phyloP scores from a whole-genome alignment of 2,329 filamentous ascomycete genomes.

The Trichoderma brevicompactum region DNA sequence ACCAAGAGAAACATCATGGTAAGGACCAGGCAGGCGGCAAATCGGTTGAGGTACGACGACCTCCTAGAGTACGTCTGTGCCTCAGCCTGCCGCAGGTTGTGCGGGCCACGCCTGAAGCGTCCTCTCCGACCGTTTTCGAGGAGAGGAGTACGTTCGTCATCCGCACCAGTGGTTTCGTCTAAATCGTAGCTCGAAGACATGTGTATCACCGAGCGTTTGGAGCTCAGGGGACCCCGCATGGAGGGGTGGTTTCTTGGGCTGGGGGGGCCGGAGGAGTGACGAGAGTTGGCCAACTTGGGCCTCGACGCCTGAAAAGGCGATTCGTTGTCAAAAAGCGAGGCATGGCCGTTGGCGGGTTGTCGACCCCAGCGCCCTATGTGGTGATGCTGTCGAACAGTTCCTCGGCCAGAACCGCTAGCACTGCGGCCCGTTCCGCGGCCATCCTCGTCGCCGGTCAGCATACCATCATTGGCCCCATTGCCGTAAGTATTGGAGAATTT shows the following conservation, averaged over 20 bases:
- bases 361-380: slow-evolving; percentile 75
- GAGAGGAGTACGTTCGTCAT: slow-evolving; percentile 87
- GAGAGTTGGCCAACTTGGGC: slow-evolving; percentile 63
- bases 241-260: slow-evolving; percentile 65
- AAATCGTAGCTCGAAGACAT: slow-evolving; percentile 73
- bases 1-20: slow-evolving; percentile 79
- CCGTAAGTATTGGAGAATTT: slow-evolving; percentile 84
- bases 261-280: slow-evolving; percentile 68
- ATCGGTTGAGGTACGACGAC: slow-evolving; percentile 69
- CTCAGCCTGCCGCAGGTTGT: slow-evolving; percentile 71
- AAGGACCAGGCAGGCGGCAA: slow-evolving; percentile 87
- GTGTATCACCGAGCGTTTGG: slow-evolving; percentile 60
- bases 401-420: slow-evolving; percentile 64
- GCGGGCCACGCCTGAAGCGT: slow-evolving; percentile 60
- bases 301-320: slow-evolving; percentile 72
- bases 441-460: slow-evolving; percentile 66
- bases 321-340: slow-evolving; percentile 76
- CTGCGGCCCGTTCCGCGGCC: slow-evolving; percentile 66
- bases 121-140: slow-evolving; percentile 63
- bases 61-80: slow-evolving; percentile 68
- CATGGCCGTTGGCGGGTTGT: slow-evolving; percentile 66
- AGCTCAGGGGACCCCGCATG: slow-evolving; percentile 40
- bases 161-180: slow-evolving; percentile 77
- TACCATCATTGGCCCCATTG: slow-evolving; percentile 58
- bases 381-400: slow-evolving; percentile 76